Conservation (phyloP, 2,329 filamentous ascomycete species). For the Trichoderma sp. region DNA sequence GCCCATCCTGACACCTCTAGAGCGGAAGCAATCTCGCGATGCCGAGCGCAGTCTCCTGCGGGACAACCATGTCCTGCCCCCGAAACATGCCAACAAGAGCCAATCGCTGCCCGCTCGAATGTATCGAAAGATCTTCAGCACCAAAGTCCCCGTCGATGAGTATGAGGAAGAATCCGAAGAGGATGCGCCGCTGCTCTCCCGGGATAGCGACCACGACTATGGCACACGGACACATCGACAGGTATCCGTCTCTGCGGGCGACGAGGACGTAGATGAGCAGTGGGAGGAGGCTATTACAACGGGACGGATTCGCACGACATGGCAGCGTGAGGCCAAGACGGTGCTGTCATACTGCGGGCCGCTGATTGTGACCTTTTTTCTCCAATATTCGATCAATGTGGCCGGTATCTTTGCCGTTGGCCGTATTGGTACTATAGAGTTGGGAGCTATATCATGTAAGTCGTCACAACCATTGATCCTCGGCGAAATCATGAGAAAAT, state of each 20-base stretch:
- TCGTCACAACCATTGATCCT: neutral
- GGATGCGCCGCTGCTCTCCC: slow-evolving; percentile 43
- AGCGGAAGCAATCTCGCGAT: slow-evolving; percentile 57
- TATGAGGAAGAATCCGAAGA: slow-evolving; percentile 48
- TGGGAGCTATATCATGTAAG: slow-evolving; percentile 47
- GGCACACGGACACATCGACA: slow-evolving; percentile 35
- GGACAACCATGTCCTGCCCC: slow-evolving; percentile 66
- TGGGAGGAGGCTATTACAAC: slow-evolving; percentile 85
- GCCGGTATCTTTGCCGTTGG: slow-evolving; percentile 79
- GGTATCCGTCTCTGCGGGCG: slow-evolving; percentile 40
- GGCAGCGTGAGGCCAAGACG: slow-evolving; percentile 85
- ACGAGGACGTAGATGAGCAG: slow-evolving; percentile 65
- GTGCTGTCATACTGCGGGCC: slow-evolving; percentile 71
- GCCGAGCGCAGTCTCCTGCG: slow-evolving; percentile 63
- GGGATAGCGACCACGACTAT: slow-evolving; percentile 9
- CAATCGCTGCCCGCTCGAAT: slow-evolving; percentile 40
- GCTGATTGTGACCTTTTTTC: slow-evolving; percentile 68
- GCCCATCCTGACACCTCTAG: slow-evolving; percentile 53
- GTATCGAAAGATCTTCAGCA: slow-evolving; percentile 57
- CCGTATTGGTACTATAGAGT: slow-evolving; percentile 66
- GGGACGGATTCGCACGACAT: slow-evolving; percentile 83
- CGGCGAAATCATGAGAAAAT: neutral
- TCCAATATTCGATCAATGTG: slow-evolving; percentile 85
- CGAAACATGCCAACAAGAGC: slow-evolving; percentile 51
- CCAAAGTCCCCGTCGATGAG: slow-evolving; percentile 44